A percentile compares a stretch with the other conserved stretches of the same genome.
Evolutionary conservation across 495 filamentous ascomycete species (phyloP).

Genomic region (Hypoxylon subgilvum): DNA sequence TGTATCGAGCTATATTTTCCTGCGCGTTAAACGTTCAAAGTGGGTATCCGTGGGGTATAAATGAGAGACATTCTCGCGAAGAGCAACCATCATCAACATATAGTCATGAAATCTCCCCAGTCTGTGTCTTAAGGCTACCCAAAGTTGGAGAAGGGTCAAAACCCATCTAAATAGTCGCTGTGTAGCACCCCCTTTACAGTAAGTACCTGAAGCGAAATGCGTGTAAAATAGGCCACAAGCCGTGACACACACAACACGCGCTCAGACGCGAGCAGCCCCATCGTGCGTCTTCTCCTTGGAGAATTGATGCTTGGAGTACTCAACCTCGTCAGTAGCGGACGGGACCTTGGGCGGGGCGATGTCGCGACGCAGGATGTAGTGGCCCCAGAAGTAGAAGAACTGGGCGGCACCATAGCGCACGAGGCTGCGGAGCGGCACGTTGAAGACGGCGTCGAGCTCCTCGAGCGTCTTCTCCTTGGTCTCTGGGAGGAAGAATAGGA

Average conservation of each 20-base stretch:
- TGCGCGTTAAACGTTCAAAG: not conserved
- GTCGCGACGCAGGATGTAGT: conserved; percentile 57
- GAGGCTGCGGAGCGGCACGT: conserved; percentile 56
- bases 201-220: too few relatives aligned
- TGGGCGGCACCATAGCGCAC: conserved; percentile 52
- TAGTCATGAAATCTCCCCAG: not conserved
- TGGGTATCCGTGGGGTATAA: conserved; percentile 24
- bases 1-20: not conserved
- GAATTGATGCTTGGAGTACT: conserved; percentile 36
- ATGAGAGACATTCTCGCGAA: conserved; percentile 14
- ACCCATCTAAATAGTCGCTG: too few relatives aligned
- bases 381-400: conserved; percentile 57
- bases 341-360: conserved; percentile 36
- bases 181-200: too few relatives aligned
- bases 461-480: conserved; percentile 82
- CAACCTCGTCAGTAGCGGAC: conserved; percentile 13
- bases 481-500: conserved; percentile 78
- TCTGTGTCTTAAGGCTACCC: too few relatives aligned
- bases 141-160: too few relatives aligned
- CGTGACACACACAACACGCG: not conserved
- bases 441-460: conserved; percentile 66
- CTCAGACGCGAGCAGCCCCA: conserved; percentile 34
- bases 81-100: not conserved
- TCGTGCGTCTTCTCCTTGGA: conserved; percentile 35
- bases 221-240: not conserved